These are phyloP conservation scores for Chaetomium strumarium DNA, from an alignment of 2,329 filamentous ascomycete genomes.

Conservation along the genomic window DNA sequence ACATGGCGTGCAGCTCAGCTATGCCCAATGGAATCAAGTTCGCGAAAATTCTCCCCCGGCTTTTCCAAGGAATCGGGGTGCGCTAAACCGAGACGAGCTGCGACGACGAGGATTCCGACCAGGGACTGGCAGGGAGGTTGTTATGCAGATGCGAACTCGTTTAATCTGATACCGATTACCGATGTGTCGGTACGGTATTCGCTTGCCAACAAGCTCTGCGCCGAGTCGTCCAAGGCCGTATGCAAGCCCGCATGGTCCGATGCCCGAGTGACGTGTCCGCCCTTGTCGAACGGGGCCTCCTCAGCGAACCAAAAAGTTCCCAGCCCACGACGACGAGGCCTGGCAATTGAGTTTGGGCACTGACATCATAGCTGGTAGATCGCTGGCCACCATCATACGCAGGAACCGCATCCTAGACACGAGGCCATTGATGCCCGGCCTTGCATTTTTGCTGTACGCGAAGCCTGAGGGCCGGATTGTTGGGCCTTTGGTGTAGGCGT, in stretches of 20 bases:
- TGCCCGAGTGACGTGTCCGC: conserved; percentile 25
- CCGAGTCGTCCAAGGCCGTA: conserved; percentile 15
- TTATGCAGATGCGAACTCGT: neutral
- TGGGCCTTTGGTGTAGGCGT: neutral
- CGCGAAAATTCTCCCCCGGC: conserved; percentile 1
- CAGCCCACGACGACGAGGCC: neutral
- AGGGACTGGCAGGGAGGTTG: neutral
- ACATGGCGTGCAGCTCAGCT: conserved; percentile 14
- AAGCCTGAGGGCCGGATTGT: neutral
- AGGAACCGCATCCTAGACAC: neutral
- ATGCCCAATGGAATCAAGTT: conserved; percentile 5
- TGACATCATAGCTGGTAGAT: conserved; percentile 7
- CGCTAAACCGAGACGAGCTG: conserved; percentile 7
- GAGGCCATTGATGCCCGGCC: conserved; percentile 6
- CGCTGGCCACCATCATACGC: neutral
- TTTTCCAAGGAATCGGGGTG: conserved; percentile 7
- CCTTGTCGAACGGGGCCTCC: neutral
- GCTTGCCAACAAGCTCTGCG: conserved; percentile 16
- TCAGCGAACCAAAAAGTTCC: conserved; percentile 13
- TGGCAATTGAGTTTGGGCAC: neutral
- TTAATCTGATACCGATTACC: neutral
- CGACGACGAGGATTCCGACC: neutral
- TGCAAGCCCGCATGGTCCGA: conserved; percentile 22
- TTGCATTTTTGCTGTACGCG: neutral
- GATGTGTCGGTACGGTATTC: conserved; percentile 24